Evolutionary conservation across 2,329 filamentous ascomycete species (phyloP), one percentile per base, ranked within the genome.

Genomic region (Chaetomiaceae sp.): DNA sequence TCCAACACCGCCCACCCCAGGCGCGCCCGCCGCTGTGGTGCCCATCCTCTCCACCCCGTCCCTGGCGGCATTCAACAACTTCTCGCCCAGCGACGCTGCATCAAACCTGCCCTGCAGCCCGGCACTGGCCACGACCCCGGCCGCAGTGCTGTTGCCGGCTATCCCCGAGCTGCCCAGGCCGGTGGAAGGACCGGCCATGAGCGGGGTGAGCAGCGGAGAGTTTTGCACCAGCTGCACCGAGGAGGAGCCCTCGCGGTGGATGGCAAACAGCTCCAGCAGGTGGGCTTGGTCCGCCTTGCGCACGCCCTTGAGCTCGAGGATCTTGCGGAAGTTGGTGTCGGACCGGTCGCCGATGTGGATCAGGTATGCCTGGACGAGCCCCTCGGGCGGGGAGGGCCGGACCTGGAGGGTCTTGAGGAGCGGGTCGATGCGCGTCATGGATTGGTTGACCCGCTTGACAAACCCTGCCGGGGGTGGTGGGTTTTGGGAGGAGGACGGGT

Each of bases 331-430:
- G 70, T 99, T 99, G 62, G 82, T 81, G 66, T 97, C 93, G 57
- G 87, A 95, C 50, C 87, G 85, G 73, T 99, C 93, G 59, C 83
- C 90, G 58, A 99, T 93, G 70, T 97, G 93, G 68, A 97, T 95
- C 30, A 99, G 83, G 67, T 99, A 99, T 30, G 93, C 93, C 71
- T 97, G 92, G 0, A 99, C 91, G 3, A 99, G 81, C 2, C 89
- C 92, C 73, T 99, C 93, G 0, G 92, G 87, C 0, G 93, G 93
- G 4, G 87, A 88, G 2, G 91, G 83, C 23, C 89, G 89, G 42
- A 99, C 92, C 74, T 99, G 93, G 3, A 99, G 80, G 2, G 93
- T 97, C 70, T 99, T 99, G 61, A 99, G 85, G 19, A 99, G 79
- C 1, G 89, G 87, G 63, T 97, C 92, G 58, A 97, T 85, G 59